Evolutionary conservation across 225 moss, liverwort and hornwort species (phyloP), one percentile per base, ranked within the genome.

Genomic region (Takakia lepidozioides): DNA sequence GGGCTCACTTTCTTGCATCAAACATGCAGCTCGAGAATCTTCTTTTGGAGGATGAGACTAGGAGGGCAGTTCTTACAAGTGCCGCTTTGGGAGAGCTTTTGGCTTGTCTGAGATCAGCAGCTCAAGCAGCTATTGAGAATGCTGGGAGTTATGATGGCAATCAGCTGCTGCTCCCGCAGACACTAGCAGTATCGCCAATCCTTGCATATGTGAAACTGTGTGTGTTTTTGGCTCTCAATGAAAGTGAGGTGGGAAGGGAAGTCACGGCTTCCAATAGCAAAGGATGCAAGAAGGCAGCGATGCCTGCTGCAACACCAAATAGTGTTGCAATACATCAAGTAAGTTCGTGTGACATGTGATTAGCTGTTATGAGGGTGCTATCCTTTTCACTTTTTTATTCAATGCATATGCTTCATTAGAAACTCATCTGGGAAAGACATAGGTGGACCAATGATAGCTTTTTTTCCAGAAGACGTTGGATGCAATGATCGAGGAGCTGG

Each of bases 161-260:
- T 21, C n/a, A n/a, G n/a, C n/a, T n/a, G n/a, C n/a, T n/a, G n/a
- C n/a, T n/a, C n/a, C n/a, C n/a, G n/a, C 49, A 56, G 55, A 27
- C 52, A 25, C 21, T 57, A 51, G 50, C 66, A 40, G 52, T 45
- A 18, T 66, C 69, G 49, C 46, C 67, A 11, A 41, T 74, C 49
- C 28, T 67, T 22, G 69, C 74, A 4, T 80, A 74, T 25, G 48
- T 60, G 38, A 80, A 74, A 37, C 30, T 80, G 44, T 55, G 59
- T 23, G 14, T 71, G n/a, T 74, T 74, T 25, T 55, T 74, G 10
- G 67, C 49, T 2, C 18, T 74, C 13, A 48, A 63, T 8, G 29
- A 38, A 29, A 21, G 19, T 42, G 37, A 36, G 11, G 35, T 29
- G 26, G 27, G 41, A 27, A 58, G 56, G 39, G 37, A 46, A 10